phyloP scores from a whole-genome alignment of 2,329 filamentous ascomycete species.

The Plectosphaerella plurivora region DNA sequence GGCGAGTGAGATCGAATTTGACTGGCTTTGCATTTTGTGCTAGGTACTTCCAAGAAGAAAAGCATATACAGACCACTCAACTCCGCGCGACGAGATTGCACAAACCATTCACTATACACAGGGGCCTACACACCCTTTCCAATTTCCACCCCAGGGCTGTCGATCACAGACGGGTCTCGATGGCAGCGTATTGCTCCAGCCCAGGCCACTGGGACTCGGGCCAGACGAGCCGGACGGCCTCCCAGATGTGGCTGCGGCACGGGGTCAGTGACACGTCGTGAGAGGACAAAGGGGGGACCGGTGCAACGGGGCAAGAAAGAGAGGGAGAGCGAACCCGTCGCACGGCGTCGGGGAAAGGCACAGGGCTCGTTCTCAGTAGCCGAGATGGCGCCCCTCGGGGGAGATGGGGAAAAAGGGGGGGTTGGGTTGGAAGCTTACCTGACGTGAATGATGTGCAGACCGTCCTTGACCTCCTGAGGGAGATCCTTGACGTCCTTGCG shows the following conservation, averaged over 20 bases:
- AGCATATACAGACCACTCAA: too few species aligned
- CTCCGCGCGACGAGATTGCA: too few species aligned
- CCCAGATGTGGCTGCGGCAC: conserved; percentile 75
- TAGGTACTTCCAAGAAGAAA: too few species aligned
- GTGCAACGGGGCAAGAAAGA: conserved; percentile 8
- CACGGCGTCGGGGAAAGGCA: conserved; percentile 11
- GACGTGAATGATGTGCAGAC: conserved; percentile 84
- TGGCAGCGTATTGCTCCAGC: conserved; percentile 59
- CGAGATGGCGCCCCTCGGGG: conserved; percentile 16
- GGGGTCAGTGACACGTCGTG: conserved; percentile 13
- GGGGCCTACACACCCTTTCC: too few species aligned
- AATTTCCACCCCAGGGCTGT: too few species aligned
- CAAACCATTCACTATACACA: too few species aligned
- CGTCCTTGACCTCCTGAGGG: conserved; percentile 82
- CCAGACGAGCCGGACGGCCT: conserved; percentile 88
- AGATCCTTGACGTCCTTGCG: conserved; percentile 89
- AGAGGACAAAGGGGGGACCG: conserved; percentile 8
- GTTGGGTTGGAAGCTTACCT: conserved; percentile 54
- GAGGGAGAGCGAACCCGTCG: neutral
- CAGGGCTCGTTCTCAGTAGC: conserved; percentile 7
- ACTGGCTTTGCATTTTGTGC: too few species aligned
- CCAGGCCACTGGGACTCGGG: conserved; percentile 82
- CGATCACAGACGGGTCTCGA: conserved; percentile 74
- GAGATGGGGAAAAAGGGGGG: conserved; percentile 32
- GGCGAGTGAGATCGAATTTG: too few species aligned